Evolutionary conservation across 2,329 filamentous ascomycete genomes (phyloP), one percentile per base, ranked within the genome.

Genomic region (Diaporthe nobilis): DNA sequence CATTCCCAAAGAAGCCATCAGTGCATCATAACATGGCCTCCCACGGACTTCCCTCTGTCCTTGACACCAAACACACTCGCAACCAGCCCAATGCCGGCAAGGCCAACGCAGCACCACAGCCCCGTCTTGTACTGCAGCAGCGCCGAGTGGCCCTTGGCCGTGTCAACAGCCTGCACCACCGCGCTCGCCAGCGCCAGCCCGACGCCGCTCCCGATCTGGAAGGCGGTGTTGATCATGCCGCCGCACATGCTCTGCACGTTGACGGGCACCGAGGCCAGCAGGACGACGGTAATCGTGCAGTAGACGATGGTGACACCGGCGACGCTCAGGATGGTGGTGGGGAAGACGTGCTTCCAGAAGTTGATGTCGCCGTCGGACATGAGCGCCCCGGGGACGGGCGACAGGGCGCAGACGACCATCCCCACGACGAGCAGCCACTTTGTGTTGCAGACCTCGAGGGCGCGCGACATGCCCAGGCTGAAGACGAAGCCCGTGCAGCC

Each of bases 201-300:
- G 0, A 86, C 84, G 2, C 84, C 84, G 31, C 82, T 84, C 12
- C 85, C 85, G 31, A 86, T 85, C 79, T 86, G 85, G 75, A 85
- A 86, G 6, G 85, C 84, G 6, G 85, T 86, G 72, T 86, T 86
- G 51, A 86, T 83, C 83, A 53, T 75, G 15, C 74, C 74, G 2
- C 74, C 58, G 17, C 74, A 75, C 44, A 75, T 71, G 28, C 82
- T 84, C 78, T 86, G 86, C 15, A 85, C 84, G 39, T 85, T 82
- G 10, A 83, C 79, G 0, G 85, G 85, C 1, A 86, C 85, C 49
- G 81, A 85, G 0, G 82, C 82, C 22, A 86, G 70, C 6, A 86
- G 81, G 4, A 84, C 81, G 2, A 85, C 85, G n/a, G 83, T 86
- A 7, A 85, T 85, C 2, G 84, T 85, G 37, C 85, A 83, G 72